Evolutionary conservation across 1,139 yeast genomes (phyloP), one percentile per base, ranked within the genome.

Genomic region (Kodamaea anthophila): DNA sequence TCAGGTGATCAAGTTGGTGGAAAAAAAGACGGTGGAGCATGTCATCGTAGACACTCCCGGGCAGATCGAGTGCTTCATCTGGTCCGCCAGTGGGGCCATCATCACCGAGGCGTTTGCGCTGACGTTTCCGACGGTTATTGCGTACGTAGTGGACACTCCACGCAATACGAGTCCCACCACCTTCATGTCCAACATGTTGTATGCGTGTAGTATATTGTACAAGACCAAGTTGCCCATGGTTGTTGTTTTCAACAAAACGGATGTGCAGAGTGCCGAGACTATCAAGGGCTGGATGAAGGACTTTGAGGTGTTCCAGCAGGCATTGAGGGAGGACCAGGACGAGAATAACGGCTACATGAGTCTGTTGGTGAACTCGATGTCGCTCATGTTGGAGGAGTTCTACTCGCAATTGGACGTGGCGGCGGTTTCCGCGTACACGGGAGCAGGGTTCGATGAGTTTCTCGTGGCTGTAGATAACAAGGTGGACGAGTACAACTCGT

Each of bases 211-310:
- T 3, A 91, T 93, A 31, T 68, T 93, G 33, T 93, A 93, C 65
- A 93, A 93, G 59, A 91, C 97, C 15, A 88, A 91, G 53, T 68
- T 93, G 33, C 99, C 99, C 18, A 87, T 93, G 96, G 82, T 93
- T 47, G 74, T 93, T 13, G 98, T 93, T 5, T 93, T 91, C 65
- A 93, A 93, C 60, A 93, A 93, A 60, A 85, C 93, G 2, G 99
- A 93, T 56, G 88, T 83, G 6, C 68, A 80, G 44, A 78, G 79
- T 37, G 86, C 94, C 1, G 78, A 74, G 31, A 87, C 87, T 58
- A 96, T 96, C 16, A 80, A 77, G 51, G 94, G 86, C 42, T 93
- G 99, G 99, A 87, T 93, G 97, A 74, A 80, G 4, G 98, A 93
- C 56, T 93, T 93, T 55, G 97, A 91, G 55, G 68, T 76, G 12